phyloP scores from a whole-genome alignment of 1,284 basidiomycete species.

The Tilletia indica region DNA sequence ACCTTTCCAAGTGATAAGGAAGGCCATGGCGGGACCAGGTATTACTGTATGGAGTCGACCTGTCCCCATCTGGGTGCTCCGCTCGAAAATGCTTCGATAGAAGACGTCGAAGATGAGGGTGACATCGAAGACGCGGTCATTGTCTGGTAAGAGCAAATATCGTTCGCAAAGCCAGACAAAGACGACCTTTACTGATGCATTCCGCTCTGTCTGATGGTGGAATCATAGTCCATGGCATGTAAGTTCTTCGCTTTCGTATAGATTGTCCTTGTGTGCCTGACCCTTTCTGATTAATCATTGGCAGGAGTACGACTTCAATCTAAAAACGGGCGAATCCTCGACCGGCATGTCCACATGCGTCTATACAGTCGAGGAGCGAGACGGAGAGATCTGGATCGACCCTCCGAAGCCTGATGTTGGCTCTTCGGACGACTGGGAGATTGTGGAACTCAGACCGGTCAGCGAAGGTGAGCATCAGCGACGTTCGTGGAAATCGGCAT shows the following conservation, averaged over 20 bases:
- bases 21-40: conserved; percentile 17
- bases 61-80: conserved; percentile 83
- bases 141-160: conserved; percentile 57
- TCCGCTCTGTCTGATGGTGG: conserved; percentile 5
- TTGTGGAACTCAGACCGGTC: conserved; percentile 74
- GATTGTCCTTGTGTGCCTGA: conserved; percentile 18
- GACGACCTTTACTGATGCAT: background rate
- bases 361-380: conserved; percentile 64
- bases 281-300: conserved; percentile 56
- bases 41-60: conserved; percentile 77
- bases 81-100: conserved; percentile 71
- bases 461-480: conserved; percentile 63
- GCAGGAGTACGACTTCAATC: conserved; percentile 78
- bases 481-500: background rate
- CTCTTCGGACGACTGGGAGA: conserved; percentile 62
- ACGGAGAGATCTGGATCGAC: conserved; percentile 53
- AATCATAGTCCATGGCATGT: conserved; percentile 22
- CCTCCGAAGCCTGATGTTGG: conserved; percentile 26
- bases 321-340: conserved; percentile 70
- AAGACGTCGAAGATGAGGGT: conserved; percentile 59
- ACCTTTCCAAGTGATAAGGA: conserved; percentile 31
- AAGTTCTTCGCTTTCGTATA: conserved; percentile 1
- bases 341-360: conserved; percentile 77
- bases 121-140: conserved; percentile 57
- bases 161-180: background rate